Evolutionary conservation across 768 basidiomycete genomes (phyloP).

Genomic region (Panellus pusillus): DNA sequence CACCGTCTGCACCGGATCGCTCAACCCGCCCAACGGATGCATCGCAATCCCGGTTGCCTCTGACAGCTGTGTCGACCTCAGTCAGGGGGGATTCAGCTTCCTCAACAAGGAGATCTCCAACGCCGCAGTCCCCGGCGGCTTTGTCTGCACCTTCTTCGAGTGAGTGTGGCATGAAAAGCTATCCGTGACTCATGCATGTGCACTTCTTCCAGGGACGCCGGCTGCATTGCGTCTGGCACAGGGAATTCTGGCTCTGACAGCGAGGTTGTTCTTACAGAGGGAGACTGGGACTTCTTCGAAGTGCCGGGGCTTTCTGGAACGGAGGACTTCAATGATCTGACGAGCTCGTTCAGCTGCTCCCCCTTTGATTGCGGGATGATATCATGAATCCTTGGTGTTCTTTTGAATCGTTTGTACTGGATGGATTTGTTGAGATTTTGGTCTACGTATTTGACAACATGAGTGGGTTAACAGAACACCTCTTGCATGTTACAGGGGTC

Average conservation of each 20-base stretch:
- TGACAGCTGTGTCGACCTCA: constrained; percentile 17
- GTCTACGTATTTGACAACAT: too few relatives aligned
- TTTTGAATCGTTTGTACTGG: too few relatives aligned
- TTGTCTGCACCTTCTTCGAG: constrained; percentile 24
- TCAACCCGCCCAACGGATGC: constrained; percentile 10
- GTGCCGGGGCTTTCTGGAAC: constrained; percentile 5
- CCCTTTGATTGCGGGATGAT: constrained; percentile 5
- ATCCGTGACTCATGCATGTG: neutral
- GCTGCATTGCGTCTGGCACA: constrained; percentile 2
- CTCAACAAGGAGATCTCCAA: constrained; percentile 19
- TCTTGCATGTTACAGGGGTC: too few relatives aligned
- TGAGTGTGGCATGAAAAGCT: neutral
- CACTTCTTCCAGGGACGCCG: constrained; percentile 8
- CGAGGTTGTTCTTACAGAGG: constrained; percentile 6
- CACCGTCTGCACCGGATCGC: constrained; percentile 14
- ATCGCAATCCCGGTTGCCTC: constrained; percentile 16
- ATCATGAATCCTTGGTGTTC: too few relatives aligned
- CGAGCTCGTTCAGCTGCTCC: constrained; percentile 24
- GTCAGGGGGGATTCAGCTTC: constrained; percentile 17
- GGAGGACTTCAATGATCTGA: constrained; percentile 20
- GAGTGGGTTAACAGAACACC: too few relatives aligned
- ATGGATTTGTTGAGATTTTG: too few relatives aligned
- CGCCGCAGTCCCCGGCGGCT: constrained; percentile 12
- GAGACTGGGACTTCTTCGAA: constrained; percentile 8
- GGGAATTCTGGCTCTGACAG: neutral